Evolutionary conservation across 768 basidiomycete genomes (phyloP), one percentile per base, ranked within the genome.

Genomic region (Leccinellum luteum): DNA sequence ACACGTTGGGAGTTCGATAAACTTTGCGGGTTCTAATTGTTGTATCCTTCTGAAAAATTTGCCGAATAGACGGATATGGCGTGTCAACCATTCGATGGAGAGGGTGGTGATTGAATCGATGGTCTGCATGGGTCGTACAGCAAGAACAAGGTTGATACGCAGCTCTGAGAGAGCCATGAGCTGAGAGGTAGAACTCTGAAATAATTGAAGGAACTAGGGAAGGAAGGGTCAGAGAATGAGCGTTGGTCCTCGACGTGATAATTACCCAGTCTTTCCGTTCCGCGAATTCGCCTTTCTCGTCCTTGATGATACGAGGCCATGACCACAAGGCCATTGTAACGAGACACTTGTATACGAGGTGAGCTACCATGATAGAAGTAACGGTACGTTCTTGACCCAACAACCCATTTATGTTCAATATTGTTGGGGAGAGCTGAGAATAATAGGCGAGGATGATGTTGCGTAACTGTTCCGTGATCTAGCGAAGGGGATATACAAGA

Each of bases 41-140:
- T 92, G 87, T 61, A 92, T 65, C 31, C 87, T 79, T 48, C 89
- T 79, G 75, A 92, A 93, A 65, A 88, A 85, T 70, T 92, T 93
- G 14, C 91, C 92, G 64, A 91, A 86, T 31, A 82, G 68, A 44
- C 81, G 81, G 28, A 90, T 75, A 63, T 92, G 90, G 49, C 82
- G 83, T 8, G 87, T 87, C 28, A 93, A 72, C 34, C 80, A 69
- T 43, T 84, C 78, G 28, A 90, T 69, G 4, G 82, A 79, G 41
- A 74, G 78, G 6, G 76, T 64, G 10, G 76, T 73, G 21, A 76
- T 69, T 60, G 78, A 75, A 30, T 74, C 67, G 9, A 68, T 60
- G 12, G 67, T 50, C 27, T 73, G 67, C 45, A 70, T 71, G 19
- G 74, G 66, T 50, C 74, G 75, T 12, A 84, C 59, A 10, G 81